Percentiles rank a stretch among this genome's conserved stretches.
Conservation (phyloP, 805 yeast species). For the Yarrowia deformans region DNA sequence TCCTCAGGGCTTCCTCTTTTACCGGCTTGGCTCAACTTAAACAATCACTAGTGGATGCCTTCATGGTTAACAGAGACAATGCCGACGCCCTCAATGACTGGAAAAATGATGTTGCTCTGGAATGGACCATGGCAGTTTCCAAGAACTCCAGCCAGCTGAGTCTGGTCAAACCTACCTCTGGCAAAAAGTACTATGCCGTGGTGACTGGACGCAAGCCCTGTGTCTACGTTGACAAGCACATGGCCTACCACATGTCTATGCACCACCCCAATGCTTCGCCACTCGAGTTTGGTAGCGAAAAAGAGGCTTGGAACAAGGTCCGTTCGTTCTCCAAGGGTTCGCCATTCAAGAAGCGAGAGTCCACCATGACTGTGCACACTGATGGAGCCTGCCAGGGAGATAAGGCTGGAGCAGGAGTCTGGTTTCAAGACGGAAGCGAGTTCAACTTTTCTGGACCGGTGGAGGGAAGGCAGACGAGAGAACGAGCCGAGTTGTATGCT, state of each 20-base stretch:
- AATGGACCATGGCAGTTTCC: slow-evolving; percentile 26
- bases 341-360: slow-evolving; percentile 14
- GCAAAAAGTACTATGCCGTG: slow-evolving; percentile 15
- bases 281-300: slow-evolving; percentile 4
- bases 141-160: slow-evolving; percentile 15
- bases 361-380: slow-evolving; percentile 4
- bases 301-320: slow-evolving; percentile 25
- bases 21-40: slow-evolving; percentile 16
- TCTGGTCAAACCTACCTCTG: neutral
- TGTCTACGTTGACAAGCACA: slow-evolving; percentile 18
- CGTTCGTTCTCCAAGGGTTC: slow-evolving; percentile 26
- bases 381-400: slow-evolving; percentile 18
- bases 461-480: slow-evolving; percentile 2
- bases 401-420: slow-evolving; percentile 15
- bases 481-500: slow-evolving; percentile 11
- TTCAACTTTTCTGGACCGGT: slow-evolving; percentile 25
- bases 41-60: slow-evolving; percentile 4
- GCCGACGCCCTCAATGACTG: slow-evolving; percentile 16
- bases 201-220: slow-evolving; percentile 21
- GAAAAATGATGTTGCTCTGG: slow-evolving; percentile 10
- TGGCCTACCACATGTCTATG: slow-evolving; percentile 28
- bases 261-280: slow-evolving; percentile 15
- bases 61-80: slow-evolving; percentile 12
- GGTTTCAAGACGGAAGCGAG: slow-evolving; percentile 20
- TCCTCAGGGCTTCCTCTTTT: neutral